A percentile compares a stretch with the other conserved stretches of the same genome.
Evolutionary conservation across 495 filamentous ascomycete genomes (phyloP).

Genomic region (Ramalina intermedia): DNA sequence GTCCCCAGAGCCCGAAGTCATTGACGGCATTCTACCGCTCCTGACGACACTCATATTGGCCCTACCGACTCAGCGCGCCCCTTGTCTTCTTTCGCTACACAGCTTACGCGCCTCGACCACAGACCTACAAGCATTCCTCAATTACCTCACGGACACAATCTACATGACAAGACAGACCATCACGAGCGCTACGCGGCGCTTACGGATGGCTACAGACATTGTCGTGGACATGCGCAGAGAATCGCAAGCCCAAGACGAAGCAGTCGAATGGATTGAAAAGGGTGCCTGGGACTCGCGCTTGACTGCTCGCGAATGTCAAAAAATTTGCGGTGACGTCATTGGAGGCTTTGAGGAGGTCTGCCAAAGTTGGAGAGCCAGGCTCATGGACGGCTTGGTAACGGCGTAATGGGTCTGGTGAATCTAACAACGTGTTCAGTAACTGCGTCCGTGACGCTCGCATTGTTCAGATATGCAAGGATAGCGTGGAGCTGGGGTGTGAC

Average conservation of each 20-base stretch:
- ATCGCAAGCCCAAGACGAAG: slow-evolving; percentile 65
- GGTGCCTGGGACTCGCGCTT: slow-evolving; percentile 71
- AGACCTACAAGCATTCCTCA: slow-evolving; percentile 66
- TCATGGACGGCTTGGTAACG: slow-evolving; percentile 28
- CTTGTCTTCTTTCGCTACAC: slow-evolving; percentile 42
- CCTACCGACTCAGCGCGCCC: slow-evolving; percentile 37
- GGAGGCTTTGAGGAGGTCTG: slow-evolving; percentile 76
- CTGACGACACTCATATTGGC: slow-evolving; percentile 33
- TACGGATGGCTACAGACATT: slow-evolving; percentile 63
- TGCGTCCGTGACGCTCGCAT: no score
- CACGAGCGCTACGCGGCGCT: slow-evolving; percentile 56
- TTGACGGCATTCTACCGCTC: slow-evolving; percentile 62
- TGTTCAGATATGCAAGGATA: no score
- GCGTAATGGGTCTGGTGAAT: slow-evolving; percentile 12
- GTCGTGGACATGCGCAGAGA: slow-evolving; percentile 73
- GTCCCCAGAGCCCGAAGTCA: slow-evolving; percentile 68
- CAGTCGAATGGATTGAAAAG: slow-evolving; percentile 56
- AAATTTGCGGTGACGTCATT: slow-evolving; percentile 72
- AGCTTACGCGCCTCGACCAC: slow-evolving; percentile 58
- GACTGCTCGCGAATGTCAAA: slow-evolving; percentile 50
- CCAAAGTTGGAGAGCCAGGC: slow-evolving; percentile 53
- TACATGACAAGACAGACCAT: slow-evolving; percentile 89
- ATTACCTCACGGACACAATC: slow-evolving; percentile 75
- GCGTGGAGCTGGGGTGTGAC: no score
- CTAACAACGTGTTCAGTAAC: no score